A percentile compares a stretch with the other conserved stretches of the same genome.
phyloP scores from a whole-genome alignment of 164 flowering plant genomes.

The Aristolochia fimbriata region DNA sequence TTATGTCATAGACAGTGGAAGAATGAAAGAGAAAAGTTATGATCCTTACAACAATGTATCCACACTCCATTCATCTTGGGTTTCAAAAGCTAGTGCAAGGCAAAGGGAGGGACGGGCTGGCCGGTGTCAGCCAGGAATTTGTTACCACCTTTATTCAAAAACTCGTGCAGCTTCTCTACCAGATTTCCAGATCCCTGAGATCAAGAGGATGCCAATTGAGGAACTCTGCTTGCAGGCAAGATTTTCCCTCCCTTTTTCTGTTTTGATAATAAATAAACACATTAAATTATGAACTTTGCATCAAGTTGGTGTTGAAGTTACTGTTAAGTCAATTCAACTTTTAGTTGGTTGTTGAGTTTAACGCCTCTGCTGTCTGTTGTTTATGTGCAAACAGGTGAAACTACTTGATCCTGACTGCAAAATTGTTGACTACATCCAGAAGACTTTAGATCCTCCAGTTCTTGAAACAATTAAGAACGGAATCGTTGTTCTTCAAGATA shows the following conservation, averaged over 20 bases:
- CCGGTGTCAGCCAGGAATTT: constrained; percentile 88
- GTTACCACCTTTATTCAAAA: constrained; percentile 90
- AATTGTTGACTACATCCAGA: constrained; percentile 54
- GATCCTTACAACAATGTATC: constrained; percentile 93
- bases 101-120: constrained; percentile 98
- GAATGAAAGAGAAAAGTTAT: constrained; percentile 94
- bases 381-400: constrained; percentile 49
- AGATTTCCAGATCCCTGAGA: constrained; percentile 88
- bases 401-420: constrained; percentile 66
- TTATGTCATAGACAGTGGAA: constrained; percentile 89
- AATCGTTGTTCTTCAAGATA: constrained; percentile 61
- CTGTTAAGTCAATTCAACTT: too few species aligned
- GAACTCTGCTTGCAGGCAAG: constrained; percentile 93
- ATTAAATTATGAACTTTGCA: too few species aligned
- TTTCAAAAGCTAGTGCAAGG: constrained; percentile 93
- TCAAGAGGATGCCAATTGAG: constrained; percentile 84
- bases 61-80: constrained; percentile 90
- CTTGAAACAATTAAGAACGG: constrained; percentile 72
- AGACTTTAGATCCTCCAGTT: constrained; percentile 85
- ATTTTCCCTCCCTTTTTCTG: too few species aligned
- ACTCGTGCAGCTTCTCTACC: constrained; percentile 63
- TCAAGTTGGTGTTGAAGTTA: too few species aligned
- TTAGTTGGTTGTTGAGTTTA: background rate
- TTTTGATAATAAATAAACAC: too few species aligned
- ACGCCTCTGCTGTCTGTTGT: background rate